Conservation (phyloP, 2,329 filamentous ascomycete genomes). For the Eurotiales sp. region DNA sequence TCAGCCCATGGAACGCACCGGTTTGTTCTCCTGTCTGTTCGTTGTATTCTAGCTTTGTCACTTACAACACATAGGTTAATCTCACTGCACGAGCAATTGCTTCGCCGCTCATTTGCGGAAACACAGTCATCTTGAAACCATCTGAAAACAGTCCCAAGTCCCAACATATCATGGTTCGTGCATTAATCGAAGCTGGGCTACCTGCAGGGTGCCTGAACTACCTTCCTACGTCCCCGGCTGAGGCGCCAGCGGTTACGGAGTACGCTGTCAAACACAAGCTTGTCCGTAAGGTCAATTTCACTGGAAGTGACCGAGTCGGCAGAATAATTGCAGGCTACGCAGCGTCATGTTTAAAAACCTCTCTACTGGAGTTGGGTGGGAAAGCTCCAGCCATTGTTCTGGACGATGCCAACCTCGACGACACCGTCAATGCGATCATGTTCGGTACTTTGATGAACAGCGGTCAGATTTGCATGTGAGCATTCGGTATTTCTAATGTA, state of each 20-base stretch:
- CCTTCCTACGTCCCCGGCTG: constrained; percentile 28
- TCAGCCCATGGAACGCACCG: constrained; percentile 15
- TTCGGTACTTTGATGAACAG: constrained; percentile 57
- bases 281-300: constrained; percentile 45
- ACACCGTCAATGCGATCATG: constrained; percentile 38
- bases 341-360: constrained; percentile 41
- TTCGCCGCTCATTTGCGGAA: constrained; percentile 18
- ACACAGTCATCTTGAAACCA: constrained; percentile 22
- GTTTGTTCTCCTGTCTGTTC: constrained; percentile 8
- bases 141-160: constrained; percentile 31
- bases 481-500: not conserved
- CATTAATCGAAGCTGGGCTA: constrained; percentile 41
- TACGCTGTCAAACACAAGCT: constrained; percentile 33
- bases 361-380: constrained; percentile 48
- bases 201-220: constrained; percentile 41
- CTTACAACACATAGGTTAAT: constrained; percentile 9
- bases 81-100: constrained; percentile 21
- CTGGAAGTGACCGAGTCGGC: constrained; percentile 41
- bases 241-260: constrained; percentile 34
- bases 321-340: constrained; percentile 36
- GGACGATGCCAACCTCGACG: constrained; percentile 43
- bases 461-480: constrained; percentile 62
- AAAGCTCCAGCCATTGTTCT: constrained; percentile 44
- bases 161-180: constrained; percentile 29
- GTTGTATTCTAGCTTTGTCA: too few relatives aligned